These are phyloP conservation scores for Leishmania turanica DNA, from an alignment of 208 protist species.

Conservation along the genomic window DNA sequence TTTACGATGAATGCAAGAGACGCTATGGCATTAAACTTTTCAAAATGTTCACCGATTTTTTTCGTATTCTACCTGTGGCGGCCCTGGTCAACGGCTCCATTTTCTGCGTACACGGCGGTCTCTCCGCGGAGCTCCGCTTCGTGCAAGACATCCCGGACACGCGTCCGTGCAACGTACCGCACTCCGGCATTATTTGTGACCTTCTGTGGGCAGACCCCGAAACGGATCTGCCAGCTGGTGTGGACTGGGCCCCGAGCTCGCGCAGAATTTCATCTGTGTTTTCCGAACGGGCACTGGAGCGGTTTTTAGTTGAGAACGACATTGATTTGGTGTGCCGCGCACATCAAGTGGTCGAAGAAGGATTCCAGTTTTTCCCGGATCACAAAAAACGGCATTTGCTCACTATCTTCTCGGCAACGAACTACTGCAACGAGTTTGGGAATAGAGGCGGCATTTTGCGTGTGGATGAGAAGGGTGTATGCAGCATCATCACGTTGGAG, in stretches of 20 bases:
- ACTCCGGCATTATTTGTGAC: slow-evolving; percentile 98
- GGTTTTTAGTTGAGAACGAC: slow-evolving; percentile 97
- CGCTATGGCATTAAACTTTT: slow-evolving; percentile 97
- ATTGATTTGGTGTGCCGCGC: slow-evolving; percentile 99
- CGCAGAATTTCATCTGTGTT: slow-evolving; percentile 99
- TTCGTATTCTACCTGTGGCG: slow-evolving; percentile 98
- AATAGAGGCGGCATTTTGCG: slow-evolving; percentile 99
- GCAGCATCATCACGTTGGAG: slow-evolving; percentile 93
- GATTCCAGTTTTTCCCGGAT: slow-evolving; percentile 99
- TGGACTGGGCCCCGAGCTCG: slow-evolving; percentile 98
- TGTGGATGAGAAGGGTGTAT: slow-evolving; percentile 97
- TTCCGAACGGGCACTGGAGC: slow-evolving; percentile 94
- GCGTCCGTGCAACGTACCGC: slow-evolving; percentile 98
- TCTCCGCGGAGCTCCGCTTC: slow-evolving; percentile 94
- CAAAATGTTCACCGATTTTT: slow-evolving; percentile 98
- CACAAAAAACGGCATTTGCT: slow-evolving; percentile 97
- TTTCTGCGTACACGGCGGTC: slow-evolving; percentile 99
- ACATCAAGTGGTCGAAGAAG: slow-evolving; percentile 99
- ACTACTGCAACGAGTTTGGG: slow-evolving; percentile 99
- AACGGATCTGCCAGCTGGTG: slow-evolving; percentile 86
- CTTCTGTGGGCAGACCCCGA: slow-evolving; percentile 99
- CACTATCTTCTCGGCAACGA: slow-evolving; percentile 99
- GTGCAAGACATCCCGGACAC: slow-evolving; percentile 93
- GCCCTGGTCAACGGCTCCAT: slow-evolving; percentile 99
- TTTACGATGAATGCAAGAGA: slow-evolving; percentile 99